A percentile compares a stretch with the other conserved stretches of the same genome.
These are phyloP conservation scores for Malus hybrid DNA, from an alignment of 331 rosid species.

Conservation along the genomic window DNA sequence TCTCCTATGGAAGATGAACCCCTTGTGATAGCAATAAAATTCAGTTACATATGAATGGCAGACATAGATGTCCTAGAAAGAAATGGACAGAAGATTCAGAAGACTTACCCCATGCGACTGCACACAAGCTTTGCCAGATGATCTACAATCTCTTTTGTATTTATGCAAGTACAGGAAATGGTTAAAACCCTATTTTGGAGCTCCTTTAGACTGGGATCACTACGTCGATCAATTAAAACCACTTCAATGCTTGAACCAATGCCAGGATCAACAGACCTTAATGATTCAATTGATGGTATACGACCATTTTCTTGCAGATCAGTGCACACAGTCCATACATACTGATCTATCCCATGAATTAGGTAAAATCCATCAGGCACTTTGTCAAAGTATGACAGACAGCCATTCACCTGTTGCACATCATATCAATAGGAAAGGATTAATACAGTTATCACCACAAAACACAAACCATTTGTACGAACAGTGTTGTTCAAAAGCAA, in stretches of 20 bases:
- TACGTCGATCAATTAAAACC: constrained; percentile 64
- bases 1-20: constrained; percentile 84
- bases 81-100: constrained; percentile 15
- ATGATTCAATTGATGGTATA: constrained; percentile 73
- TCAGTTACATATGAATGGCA: constrained; percentile 20
- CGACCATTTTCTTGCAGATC: constrained; percentile 84
- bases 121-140: constrained; percentile 89
- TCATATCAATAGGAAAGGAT: constrained; percentile 21
- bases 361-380: constrained; percentile 92
- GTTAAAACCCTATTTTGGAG: constrained; percentile 56
- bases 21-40: constrained; percentile 56
- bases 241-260: constrained; percentile 68
- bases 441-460: not conserved
- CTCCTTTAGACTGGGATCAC: constrained; percentile 82
- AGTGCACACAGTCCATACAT: constrained; percentile 87
- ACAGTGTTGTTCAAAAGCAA: not conserved
- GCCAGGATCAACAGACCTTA: constrained; percentile 64
- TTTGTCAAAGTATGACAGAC: constrained; percentile 80
- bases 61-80: constrained; percentile 15
- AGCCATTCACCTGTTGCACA: constrained; percentile 84
- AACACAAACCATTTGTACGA: not conserved
- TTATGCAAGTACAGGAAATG: constrained; percentile 65
- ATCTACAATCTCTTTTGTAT: constrained; percentile 78
- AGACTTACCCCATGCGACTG: constrained; percentile 88
- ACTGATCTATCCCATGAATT: constrained; percentile 86